phyloP scores from a whole-genome alignment of 208 protist species.

The Balamuthia mandrillaris region DNA sequence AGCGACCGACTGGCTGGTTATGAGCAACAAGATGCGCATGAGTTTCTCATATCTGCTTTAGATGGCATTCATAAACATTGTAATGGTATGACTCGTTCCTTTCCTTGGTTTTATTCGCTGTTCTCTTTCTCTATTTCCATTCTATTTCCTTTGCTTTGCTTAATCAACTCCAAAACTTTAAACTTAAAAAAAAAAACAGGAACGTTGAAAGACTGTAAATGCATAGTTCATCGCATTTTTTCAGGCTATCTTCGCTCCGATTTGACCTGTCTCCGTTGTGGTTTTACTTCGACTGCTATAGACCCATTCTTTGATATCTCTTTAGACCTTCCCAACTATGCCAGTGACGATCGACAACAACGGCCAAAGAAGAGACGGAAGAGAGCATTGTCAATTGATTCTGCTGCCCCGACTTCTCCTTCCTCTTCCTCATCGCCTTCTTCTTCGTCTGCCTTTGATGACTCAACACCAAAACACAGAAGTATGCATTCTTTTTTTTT shows the following conservation, averaged over 20 bases:
- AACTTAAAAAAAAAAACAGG: not conserved
- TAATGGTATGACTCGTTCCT: conserved; percentile 32
- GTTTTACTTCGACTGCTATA: conserved; percentile 54
- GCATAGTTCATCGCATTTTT: conserved; percentile 76
- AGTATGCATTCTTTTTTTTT: not conserved
- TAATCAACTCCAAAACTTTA: not conserved
- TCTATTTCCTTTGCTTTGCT: conserved; percentile 16
- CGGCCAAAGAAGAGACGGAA: not conserved
- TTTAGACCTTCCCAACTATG: conserved; percentile 52
- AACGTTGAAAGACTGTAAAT: conserved; percentile 57
- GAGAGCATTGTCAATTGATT: not conserved
- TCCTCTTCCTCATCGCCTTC: no score
- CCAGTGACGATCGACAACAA: not conserved
- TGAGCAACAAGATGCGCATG: conserved; percentile 82
- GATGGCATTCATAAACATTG: conserved; percentile 67
- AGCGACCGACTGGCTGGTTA: conserved; percentile 71
- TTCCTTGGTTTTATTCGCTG: no score
- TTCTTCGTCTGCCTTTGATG: no score
- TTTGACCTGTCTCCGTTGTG: conserved; percentile 67
- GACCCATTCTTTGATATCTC: conserved; percentile 80
- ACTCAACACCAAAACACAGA: not conserved
- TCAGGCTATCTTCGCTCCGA: conserved; percentile 68
- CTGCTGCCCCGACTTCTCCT: no score
- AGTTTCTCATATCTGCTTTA: conserved; percentile 75
- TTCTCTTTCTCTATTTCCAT: no score